A percentile compares a stretch with the other conserved stretches of the same genome.
phyloP scores from a whole-genome alignment of 2,329 filamentous ascomycete genomes.

The Trichoderma harzianum region DNA sequence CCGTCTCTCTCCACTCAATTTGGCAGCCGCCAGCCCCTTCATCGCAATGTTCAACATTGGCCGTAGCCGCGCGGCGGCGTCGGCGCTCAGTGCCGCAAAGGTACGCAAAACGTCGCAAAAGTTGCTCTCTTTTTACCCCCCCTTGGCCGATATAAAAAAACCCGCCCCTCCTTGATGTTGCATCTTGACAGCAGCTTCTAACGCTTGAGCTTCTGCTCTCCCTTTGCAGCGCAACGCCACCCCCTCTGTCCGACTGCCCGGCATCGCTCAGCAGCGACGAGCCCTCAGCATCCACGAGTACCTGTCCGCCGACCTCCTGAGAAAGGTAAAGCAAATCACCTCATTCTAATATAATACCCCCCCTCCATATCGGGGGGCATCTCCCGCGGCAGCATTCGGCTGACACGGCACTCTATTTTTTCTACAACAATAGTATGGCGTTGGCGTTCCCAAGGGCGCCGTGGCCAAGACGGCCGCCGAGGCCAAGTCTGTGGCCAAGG shows the following conservation, averaged over 20 bases:
- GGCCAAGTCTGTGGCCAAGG: conserved; percentile 86
- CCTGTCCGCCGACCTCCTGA: conserved; percentile 88
- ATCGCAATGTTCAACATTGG: conserved; percentile 81
- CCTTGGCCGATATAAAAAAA: conserved; percentile 15
- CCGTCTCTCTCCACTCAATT: conserved; percentile 21
- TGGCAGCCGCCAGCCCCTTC: conserved; percentile 20
- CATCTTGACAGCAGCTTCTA: conserved; percentile 10
- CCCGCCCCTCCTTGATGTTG: conserved; percentile 14
- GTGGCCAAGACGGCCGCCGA: conserved; percentile 81
- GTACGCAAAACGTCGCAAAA: conserved; percentile 46
- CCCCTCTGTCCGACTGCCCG: conserved; percentile 56
- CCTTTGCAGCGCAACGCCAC: conserved; percentile 32
- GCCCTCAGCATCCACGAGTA: conserved; percentile 98
- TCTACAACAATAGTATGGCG: conserved; percentile 67
- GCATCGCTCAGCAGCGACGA: conserved; percentile 74
- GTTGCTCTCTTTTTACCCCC: conserved; percentile 19
- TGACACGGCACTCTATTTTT: conserved; percentile 16
- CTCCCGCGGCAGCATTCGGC: conserved; percentile 9
- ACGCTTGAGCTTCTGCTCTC: neutral
- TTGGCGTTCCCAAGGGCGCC: conserved; percentile 85
- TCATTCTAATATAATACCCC: neutral
- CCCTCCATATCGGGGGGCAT: neutral
- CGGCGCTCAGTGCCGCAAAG: conserved; percentile 74
- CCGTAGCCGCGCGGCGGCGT: conserved; percentile 75
- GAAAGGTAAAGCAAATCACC: conserved; percentile 52